Evolutionary conservation across 805 yeast species (phyloP).

Genomic region (Yamadazyma laniorum): DNA sequence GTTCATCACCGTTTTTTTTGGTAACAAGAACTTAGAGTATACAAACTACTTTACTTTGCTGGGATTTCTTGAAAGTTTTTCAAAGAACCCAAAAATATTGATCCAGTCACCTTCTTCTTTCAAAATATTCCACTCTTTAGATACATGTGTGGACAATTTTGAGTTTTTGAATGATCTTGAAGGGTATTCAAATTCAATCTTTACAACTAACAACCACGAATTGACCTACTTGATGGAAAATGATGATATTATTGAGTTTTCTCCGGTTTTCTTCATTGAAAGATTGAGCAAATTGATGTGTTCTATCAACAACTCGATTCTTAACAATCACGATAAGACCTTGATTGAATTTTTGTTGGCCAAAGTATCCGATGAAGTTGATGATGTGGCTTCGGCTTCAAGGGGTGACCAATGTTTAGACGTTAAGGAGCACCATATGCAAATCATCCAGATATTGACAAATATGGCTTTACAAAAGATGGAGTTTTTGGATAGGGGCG

Average conservation of each 20-base stretch:
- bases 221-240: slow-evolving; percentile 19
- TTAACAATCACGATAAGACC: slow-evolving; percentile 22
- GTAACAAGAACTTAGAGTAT: slow-evolving; percentile 19
- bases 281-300: slow-evolving; percentile 34
- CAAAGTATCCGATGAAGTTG: slow-evolving; percentile 22
- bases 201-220: slow-evolving; percentile 15
- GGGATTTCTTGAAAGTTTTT: slow-evolving; percentile 35
- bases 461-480: slow-evolving; percentile 38
- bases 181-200: slow-evolving; percentile 23
- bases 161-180: slow-evolving; percentile 40
- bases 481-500: slow-evolving; percentile 55
- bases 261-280: slow-evolving; percentile 37
- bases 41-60: slow-evolving; percentile 34
- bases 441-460: slow-evolving; percentile 28
- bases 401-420: slow-evolving; percentile 13
- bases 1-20: slow-evolving; percentile 28
- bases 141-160: slow-evolving; percentile 35
- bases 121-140: slow-evolving; percentile 32
- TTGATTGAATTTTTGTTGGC: slow-evolving; percentile 30
- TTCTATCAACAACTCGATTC: slow-evolving; percentile 30
- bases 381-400: slow-evolving; percentile 10
- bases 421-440: slow-evolving; percentile 24
- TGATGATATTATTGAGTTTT: slow-evolving; percentile 29
- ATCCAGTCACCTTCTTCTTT: slow-evolving; percentile 21
- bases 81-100: slow-evolving; percentile 26